Evolutionary conservation across 805 yeast species (phyloP).

Genomic region (Komagataella ulmi): DNA sequence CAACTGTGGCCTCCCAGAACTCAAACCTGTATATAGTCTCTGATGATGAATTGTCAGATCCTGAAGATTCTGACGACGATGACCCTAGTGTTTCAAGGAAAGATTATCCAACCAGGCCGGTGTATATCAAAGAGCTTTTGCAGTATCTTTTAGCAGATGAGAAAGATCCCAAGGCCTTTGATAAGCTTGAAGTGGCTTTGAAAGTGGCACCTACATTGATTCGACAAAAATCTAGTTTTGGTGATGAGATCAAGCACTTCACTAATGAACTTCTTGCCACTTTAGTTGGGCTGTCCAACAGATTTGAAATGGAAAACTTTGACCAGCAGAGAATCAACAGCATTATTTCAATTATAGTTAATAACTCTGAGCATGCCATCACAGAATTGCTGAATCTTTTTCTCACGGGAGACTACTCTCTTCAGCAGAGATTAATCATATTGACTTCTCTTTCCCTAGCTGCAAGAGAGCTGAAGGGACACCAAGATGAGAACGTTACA

Average conservation of each 20-base stretch:
- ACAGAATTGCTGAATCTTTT: conserved; percentile 32
- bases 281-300: conserved; percentile 42
- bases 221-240: conserved; percentile 45
- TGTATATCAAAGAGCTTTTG: conserved; percentile 64
- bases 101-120: conserved; percentile 30
- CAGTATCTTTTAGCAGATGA: conserved; percentile 35
- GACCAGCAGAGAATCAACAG: conserved; percentile 53
- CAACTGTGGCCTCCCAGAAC: neutral
- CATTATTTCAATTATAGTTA: conserved; percentile 48
- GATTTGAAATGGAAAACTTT: conserved; percentile 42
- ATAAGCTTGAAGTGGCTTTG: conserved; percentile 36
- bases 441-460: conserved; percentile 58
- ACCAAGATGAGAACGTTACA: conserved; percentile 32
- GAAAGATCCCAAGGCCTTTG: conserved; percentile 31
- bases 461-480: conserved; percentile 60
- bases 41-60: conserved; percentile 12
- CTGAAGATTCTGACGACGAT: conserved; percentile 38
- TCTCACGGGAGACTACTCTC: conserved; percentile 61
- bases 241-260: conserved; percentile 48
- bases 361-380: conserved; percentile 27
- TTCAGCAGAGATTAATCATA: conserved; percentile 64
- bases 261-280: conserved; percentile 36
- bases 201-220: conserved; percentile 43
- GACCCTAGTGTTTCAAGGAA: conserved; percentile 28
- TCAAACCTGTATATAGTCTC: neutral